A percentile compares a stretch with the other conserved stretches of the same genome.
Conservation (phyloP, 768 basidiomycete genomes). For the Coprinellus micaceus region DNA sequence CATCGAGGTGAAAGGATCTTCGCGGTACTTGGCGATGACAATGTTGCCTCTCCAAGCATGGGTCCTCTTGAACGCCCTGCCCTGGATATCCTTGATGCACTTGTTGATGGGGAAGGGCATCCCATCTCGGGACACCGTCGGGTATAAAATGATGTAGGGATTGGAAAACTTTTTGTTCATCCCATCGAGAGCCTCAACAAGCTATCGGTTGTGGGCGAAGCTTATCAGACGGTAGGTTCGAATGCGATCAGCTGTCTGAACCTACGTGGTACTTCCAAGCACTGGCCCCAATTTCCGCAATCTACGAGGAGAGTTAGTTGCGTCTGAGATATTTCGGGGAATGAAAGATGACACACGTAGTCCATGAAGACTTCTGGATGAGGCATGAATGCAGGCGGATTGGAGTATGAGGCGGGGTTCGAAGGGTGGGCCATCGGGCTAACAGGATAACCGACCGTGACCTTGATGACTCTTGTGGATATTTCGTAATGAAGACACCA, state of each 20-base stretch:
- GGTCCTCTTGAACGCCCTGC: conserved; percentile 53
- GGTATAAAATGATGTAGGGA: conserved; percentile 82
- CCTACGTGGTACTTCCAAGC: conserved; percentile 73
- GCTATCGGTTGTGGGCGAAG: conserved; percentile 33
- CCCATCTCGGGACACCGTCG: conserved; percentile 68
- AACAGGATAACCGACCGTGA: background rate
- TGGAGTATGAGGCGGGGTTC: conserved; percentile 32
- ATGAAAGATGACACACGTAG: conserved; percentile 39
- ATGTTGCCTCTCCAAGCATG: conserved; percentile 79
- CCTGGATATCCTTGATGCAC: conserved; percentile 72
- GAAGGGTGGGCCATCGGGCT: conserved; percentile 47
- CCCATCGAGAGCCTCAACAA: conserved; percentile 71
- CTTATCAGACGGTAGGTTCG: background rate
- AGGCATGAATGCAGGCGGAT: conserved; percentile 58
- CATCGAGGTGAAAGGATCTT: conserved; percentile 54
- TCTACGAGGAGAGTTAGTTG: conserved; percentile 29
- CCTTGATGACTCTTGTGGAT: too few relatives aligned
- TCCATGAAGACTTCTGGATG: conserved; percentile 87
- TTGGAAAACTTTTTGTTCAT: conserved; percentile 77
- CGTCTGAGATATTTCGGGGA: background rate
- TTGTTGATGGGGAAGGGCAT: conserved; percentile 83
- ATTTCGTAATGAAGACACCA: conserved; percentile 14
- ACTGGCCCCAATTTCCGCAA: conserved; percentile 70
- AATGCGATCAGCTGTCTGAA: too few relatives aligned
- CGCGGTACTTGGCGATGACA: conserved; percentile 67